Evolutionary conservation across 2,329 filamentous ascomycete genomes (phyloP).

Genomic region (Botrytis byssoidea): DNA sequence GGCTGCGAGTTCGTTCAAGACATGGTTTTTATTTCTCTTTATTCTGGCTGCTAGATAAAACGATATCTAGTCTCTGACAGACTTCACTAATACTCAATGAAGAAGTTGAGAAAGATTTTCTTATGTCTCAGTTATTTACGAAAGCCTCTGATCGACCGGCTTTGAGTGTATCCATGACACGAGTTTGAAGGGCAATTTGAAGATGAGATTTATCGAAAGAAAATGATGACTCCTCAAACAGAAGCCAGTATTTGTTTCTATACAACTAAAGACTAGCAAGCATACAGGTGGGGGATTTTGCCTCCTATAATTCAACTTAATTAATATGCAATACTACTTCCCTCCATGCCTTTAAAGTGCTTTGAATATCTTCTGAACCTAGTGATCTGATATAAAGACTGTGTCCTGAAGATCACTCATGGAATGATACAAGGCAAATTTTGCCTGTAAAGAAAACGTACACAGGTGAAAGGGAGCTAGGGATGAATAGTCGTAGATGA

Average conservation of each 20-base stretch:
- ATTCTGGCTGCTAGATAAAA: too few species aligned
- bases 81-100: background rate
- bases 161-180: background rate
- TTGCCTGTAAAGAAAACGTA: background rate
- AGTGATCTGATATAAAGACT: background rate
- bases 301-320: background rate
- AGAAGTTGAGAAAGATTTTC: too few species aligned
- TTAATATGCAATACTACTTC: background rate
- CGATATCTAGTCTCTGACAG: background rate
- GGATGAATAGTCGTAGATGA: background rate
- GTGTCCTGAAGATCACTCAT: rapidly evolving
- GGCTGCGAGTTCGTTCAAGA: background rate
- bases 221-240: background rate
- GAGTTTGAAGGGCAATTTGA: too few species aligned
- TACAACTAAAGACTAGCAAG: background rate
- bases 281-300: too few species aligned
- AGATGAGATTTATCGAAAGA: background rate
- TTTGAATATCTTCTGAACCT: background rate
- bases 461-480: background rate
- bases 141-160: too few species aligned
- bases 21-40: background rate
- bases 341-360: background rate
- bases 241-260: background rate
- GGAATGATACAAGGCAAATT: background rate
- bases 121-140: background rate